Conservation (phyloP, 768 basidiomycete genomes). For the Pleurotus salmoneostramineus region DNA sequence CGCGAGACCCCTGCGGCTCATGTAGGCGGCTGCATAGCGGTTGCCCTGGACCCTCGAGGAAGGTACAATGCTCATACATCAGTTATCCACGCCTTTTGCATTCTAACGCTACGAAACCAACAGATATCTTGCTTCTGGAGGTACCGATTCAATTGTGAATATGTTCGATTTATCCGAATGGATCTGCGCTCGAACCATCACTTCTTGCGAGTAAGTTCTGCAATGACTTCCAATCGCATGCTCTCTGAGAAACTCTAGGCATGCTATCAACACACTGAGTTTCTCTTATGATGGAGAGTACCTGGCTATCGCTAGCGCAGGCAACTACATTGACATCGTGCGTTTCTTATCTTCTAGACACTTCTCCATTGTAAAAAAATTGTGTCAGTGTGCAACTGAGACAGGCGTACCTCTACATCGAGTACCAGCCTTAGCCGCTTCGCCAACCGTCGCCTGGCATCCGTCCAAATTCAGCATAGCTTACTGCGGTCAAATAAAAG, state of each 20-base stretch:
- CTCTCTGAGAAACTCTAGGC: conserved; percentile 31
- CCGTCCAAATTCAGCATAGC: conserved; percentile 79
- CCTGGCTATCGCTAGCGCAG: conserved; percentile 69
- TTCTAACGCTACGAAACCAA: too few relatives aligned
- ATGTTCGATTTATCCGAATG: conserved; percentile 77
- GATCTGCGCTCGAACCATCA: conserved; percentile 76
- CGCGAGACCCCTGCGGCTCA: conserved; percentile 69
- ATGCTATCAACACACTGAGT: conserved; percentile 68
- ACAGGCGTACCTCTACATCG: conserved; percentile 72
- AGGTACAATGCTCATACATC: conserved; percentile 30
- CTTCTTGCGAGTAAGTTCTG: conserved; percentile 70
- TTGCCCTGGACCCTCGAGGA: conserved; percentile 79
- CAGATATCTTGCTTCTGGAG: conserved; percentile 78
- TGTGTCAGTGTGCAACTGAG: conserved; percentile 67
- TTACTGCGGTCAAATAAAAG: conserved; percentile 74
- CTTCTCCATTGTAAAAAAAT: not conserved
- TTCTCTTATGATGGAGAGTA: conserved; percentile 86
- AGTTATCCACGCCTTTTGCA: too few relatives aligned
- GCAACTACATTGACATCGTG: conserved; percentile 76
- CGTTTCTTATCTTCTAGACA: conserved; percentile 20
- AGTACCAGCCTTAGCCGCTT: conserved; percentile 66
- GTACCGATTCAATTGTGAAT: conserved; percentile 79
- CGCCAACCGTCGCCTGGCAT: conserved; percentile 80
- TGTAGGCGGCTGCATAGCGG: conserved; percentile 74
- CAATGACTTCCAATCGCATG: not conserved